Evolutionary conservation across 2,329 filamentous ascomycete species (phyloP), one percentile per base, ranked within the genome.

Genomic region (Endothia cerciana): DNA sequence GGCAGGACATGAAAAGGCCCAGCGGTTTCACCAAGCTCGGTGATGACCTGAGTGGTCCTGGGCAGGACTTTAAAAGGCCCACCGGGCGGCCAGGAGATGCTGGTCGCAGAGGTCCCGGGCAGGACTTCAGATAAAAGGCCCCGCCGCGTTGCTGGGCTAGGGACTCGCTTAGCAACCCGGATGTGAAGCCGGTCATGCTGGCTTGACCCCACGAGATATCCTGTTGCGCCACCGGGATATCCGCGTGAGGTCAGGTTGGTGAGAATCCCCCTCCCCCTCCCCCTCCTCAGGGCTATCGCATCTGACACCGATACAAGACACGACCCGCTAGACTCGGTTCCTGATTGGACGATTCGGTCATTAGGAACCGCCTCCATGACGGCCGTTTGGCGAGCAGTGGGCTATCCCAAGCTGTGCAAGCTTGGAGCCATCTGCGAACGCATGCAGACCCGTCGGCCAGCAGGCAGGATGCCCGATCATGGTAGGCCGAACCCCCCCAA

Each of bases 1-100:
- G 76, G 78, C 73, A 80, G 66, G 78, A 79, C 78, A 67, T 69
- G 72, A 79, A 79, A 78, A 77, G 75, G 76, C 76, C 73, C 53
- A 65, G 10, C 38, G 28, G 17, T 66, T 57, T 61, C 70, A 28
- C 15, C 47, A 28, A 17, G 68, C 51, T 65, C 1, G 36, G 30
- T 30, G 36, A 57, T 66, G 36, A 65, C 70, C 62, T 67, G 62
- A 25, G 25, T 71, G 66, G 75, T 77, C 75, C 75, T 75, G 69
- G 73, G 75, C 71, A 77, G 41, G 76, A 78, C 73, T 60, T 68
- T 69, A 75, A 77, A 78, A 74, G 72, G 74, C 76, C 72, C 62
- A 45, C 15, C 2, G 38, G 28, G 17, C 63, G 41, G 38, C 30
- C 47, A 38, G 17, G 22, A 22, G 40, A 22, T 25, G 10, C 22